Base-by-base conservation (phyloP, 129 eudicot genomes). In the Deinandra increscens region DNA sequence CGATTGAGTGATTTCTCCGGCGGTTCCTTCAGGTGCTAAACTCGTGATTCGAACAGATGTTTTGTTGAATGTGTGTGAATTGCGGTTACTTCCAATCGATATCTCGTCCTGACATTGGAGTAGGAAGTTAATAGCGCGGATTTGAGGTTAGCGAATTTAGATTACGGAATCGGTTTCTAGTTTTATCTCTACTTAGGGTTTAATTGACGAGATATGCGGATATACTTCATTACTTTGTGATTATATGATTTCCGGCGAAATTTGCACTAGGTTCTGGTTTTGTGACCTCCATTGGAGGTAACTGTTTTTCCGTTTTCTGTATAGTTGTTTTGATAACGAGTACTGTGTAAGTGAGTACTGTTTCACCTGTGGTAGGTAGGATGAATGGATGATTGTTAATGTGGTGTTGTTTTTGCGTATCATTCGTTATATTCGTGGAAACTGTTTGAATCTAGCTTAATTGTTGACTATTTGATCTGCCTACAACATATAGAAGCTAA, bases 401-500 rank as follows among this genome's bases (percentile, higher is more conserved):
- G 71, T 49, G 34, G 34, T 37, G 9, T 20, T 37, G 9, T 19
- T 63, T 62, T 34, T 49, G 71, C 39, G 38, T 37, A 62, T 22
- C 26, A 41, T 29, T 58, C 37, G 64, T 58, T 58, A 31, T 26
- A 26, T 15, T 59, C 51, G 39, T 34, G 23, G 44, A 74, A 51
- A 50, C 22, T 75, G 9, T 51, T 59, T 45, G 43, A 37, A 60
- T 63, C 75, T 61, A 68, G 64, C 17, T 58, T 58, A 29, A 58
- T 58, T 58, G 6, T 58, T 33, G 7, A 14, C 2, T 14, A 33
- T 60, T 14, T 26, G 62, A 37, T 41, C 59, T 72, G 54, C 59
- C 55, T 60, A 72, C 80, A 78, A 82, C 68, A 64, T 65, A 72
- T 64, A 60, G 43, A 44, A 75, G 66, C 66, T 66, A 36, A 56